These are phyloP conservation scores for Pelagophyceae sp. DNA, from an alignment of 352 stramenopile genomes.

Conservation along the genomic window DNA sequence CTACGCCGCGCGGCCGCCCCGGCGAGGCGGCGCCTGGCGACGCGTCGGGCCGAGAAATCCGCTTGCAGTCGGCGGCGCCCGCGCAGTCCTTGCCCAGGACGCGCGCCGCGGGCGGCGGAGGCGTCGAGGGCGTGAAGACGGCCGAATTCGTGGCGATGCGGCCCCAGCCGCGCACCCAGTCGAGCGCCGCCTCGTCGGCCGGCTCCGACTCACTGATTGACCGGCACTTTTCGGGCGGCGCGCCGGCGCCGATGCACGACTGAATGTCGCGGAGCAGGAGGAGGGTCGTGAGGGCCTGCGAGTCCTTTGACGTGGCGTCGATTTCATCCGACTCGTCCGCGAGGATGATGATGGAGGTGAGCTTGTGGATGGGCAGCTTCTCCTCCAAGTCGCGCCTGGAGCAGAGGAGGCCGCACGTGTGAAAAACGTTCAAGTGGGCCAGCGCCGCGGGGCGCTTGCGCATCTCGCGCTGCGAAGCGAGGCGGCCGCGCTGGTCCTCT, in stretches of 20 bases:
- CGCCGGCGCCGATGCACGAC: neutral
- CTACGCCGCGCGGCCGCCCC: no score
- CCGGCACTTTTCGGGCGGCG: neutral
- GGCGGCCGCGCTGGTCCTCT: conserved; percentile 7
- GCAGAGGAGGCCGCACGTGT: conserved; percentile 64
- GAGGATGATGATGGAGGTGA: conserved; percentile 70
- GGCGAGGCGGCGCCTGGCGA: neutral
- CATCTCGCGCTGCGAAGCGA: conserved; percentile 19
- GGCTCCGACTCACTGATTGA: neutral
- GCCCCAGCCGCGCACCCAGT: neutral
- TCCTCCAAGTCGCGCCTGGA: conserved; percentile 57
- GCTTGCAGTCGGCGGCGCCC: no score
- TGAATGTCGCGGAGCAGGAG: neutral
- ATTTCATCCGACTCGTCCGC: conserved; percentile 45
- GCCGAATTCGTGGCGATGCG: no score
- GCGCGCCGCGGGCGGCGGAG: no score
- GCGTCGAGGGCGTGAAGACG: neutral
- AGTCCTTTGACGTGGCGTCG: neutral
- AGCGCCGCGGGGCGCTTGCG: conserved; percentile 47
- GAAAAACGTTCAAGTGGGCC: conserved; percentile 50
- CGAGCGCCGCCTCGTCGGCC: neutral
- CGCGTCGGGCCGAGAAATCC: no score
- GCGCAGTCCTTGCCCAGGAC: no score
- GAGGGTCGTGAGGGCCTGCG: neutral
- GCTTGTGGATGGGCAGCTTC: conserved; percentile 48